phyloP scores from a whole-genome alignment of 129 eudicot species.

The Smallanthus sonchifolius region DNA sequence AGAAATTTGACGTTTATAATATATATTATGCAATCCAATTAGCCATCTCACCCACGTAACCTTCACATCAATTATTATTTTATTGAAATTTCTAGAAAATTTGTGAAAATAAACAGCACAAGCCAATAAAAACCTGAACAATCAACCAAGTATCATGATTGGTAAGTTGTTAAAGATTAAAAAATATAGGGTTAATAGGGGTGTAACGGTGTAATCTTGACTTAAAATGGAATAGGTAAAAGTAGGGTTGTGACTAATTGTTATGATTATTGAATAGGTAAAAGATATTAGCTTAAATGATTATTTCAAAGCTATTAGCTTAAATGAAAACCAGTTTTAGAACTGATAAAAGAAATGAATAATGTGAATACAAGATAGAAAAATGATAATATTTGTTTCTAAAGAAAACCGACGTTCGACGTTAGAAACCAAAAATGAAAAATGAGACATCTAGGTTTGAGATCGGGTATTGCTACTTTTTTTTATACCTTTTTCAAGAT shows the following conservation, averaged over 20 bases:
- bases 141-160: not conserved
- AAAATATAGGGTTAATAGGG: not conserved
- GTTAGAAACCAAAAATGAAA: no score
- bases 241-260: not conserved
- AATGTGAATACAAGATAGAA: no score
- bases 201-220: conserved; percentile 28
- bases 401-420: no score
- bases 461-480: no score
- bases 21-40: conserved; percentile 6
- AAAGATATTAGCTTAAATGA: no score
- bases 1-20: not conserved
- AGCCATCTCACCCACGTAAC: not conserved
- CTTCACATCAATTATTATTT: not conserved
- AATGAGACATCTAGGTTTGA: no score
- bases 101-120: not conserved
- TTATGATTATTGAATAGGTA: not conserved
- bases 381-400: no score
- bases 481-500: no score
- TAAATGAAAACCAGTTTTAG: no score
- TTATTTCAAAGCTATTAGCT: no score
- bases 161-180: not conserved
- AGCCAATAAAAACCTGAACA: conserved; percentile 28
- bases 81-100: not conserved
- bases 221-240: not conserved
- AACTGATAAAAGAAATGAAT: no score